phyloP scores from a whole-genome alignment of 305 asterid species.

The Andrographis paniculata region DNA sequence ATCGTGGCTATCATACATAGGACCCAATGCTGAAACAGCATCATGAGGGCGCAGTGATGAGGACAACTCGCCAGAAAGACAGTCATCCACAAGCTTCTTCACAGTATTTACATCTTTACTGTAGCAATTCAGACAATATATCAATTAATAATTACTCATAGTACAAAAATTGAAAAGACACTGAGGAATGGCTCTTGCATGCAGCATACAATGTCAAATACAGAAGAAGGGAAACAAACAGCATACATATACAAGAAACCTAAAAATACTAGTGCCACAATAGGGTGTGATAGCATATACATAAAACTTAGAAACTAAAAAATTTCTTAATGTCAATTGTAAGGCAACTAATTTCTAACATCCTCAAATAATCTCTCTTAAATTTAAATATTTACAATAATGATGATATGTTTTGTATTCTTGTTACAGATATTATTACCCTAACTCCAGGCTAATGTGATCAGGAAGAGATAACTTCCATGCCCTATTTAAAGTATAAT shows the following conservation, averaged over 20 bases:
- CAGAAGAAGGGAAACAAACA: not conserved
- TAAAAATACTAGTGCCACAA: not conserved
- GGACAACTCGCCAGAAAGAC: slow-evolving; percentile 59
- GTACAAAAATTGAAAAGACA: slow-evolving; percentile 5
- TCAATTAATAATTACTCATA: slow-evolving; percentile 2
- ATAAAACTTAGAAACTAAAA: not conserved
- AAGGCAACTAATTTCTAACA: not conserved
- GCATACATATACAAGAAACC: not conserved
- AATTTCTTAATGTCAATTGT: not conserved
- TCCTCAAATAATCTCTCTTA: not conserved
- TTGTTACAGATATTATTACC: too few relatives aligned
- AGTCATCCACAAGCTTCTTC: slow-evolving; percentile 91
- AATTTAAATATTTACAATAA: not conserved
- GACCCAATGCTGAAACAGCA: slow-evolving; percentile 97
- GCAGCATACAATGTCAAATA: not conserved
- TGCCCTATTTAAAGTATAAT: not conserved
- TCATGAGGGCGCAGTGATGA: slow-evolving; percentile 97
- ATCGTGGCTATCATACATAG: slow-evolving; percentile 83
- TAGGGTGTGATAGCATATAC: not conserved
- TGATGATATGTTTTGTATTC: not conserved
- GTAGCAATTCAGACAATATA: slow-evolving; percentile 23
- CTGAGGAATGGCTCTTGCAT: not conserved
- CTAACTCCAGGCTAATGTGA: not conserved
- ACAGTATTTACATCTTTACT: slow-evolving; percentile 91
- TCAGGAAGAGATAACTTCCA: not conserved